A percentile compares a stretch with the other conserved stretches of the same genome.
phyloP scores from a whole-genome alignment of 805 yeast species.

The Hanseniaspora lindneri region DNA sequence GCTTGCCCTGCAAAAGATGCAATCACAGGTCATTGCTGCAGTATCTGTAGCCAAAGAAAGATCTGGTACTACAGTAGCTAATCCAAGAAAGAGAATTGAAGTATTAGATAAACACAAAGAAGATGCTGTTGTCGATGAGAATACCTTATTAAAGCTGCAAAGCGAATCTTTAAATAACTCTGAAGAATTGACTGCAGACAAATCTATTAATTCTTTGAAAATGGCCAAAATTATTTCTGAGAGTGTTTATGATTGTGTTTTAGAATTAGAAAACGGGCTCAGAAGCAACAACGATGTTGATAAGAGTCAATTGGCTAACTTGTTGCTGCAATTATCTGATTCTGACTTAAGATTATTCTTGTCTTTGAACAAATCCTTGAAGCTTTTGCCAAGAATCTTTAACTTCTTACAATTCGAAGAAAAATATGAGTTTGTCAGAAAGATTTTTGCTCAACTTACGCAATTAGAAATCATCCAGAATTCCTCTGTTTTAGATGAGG shows the following conservation, averaged over 20 bases:
- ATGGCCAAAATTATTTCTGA: slow-evolving; percentile 32
- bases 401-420: slow-evolving; percentile 69
- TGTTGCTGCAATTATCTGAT: slow-evolving; percentile 71
- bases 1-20: slow-evolving; percentile 91
- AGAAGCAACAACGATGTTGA: slow-evolving; percentile 43
- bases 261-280: slow-evolving; percentile 65
- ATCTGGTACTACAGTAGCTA: slow-evolving; percentile 75
- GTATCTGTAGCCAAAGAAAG: slow-evolving; percentile 89
- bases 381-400: slow-evolving; percentile 77
- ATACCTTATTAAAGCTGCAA: background rate
- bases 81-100: slow-evolving; percentile 77
- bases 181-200: background rate
- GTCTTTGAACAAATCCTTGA: slow-evolving; percentile 76
- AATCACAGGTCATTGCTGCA: slow-evolving; percentile 92
- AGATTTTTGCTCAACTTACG: slow-evolving; percentile 68
- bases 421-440: slow-evolving; percentile 61
- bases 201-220: slow-evolving; percentile 8
- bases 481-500: slow-evolving; percentile 57
- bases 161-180: slow-evolving; percentile 23
- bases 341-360: slow-evolving; percentile 34
- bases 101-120: slow-evolving; percentile 31
- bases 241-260: slow-evolving; percentile 60
- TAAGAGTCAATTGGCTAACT: slow-evolving; percentile 26
- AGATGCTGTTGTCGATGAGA: slow-evolving; percentile 17
- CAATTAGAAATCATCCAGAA: slow-evolving; percentile 63